Evolutionary conservation across 306 rosid species (phyloP).

Genomic region (Citrullus mucosospermus): DNA sequence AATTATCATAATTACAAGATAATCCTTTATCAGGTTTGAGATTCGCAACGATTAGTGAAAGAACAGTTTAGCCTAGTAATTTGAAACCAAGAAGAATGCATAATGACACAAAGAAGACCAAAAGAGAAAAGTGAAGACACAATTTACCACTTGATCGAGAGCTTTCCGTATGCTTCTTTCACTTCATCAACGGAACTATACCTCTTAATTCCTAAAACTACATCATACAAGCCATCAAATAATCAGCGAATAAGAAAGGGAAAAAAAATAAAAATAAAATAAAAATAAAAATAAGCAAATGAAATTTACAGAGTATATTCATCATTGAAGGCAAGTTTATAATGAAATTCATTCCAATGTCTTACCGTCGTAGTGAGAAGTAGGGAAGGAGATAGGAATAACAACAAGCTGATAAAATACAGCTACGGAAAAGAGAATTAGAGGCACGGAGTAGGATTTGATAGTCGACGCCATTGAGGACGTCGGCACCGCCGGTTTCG

Average conservation of each 20-base stretch:
- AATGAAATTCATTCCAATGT: not conserved
- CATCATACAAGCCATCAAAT: not conserved
- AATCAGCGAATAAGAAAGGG: not conserved
- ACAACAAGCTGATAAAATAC: slow-evolving; percentile 61
- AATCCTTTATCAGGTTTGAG: not conserved
- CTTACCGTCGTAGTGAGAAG: slow-evolving; percentile 73
- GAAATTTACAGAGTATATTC: not conserved
- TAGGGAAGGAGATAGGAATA: slow-evolving; percentile 69
- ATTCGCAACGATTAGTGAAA: not conserved
- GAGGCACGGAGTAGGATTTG: slow-evolving; percentile 67
- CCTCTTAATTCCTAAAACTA: slow-evolving; percentile 38
- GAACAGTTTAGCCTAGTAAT: not conserved
- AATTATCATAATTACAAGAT: not conserved
- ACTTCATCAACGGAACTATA: slow-evolving; percentile 53
- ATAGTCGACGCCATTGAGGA: slow-evolving; percentile 32
- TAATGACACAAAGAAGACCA: not conserved
- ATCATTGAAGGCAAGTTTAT: not conserved
- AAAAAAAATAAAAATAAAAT: no score
- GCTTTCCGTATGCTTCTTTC: slow-evolving; percentile 37
- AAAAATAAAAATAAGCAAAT: not conserved
- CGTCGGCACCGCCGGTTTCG: slow-evolving; percentile 6
- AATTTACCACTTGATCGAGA: slow-evolving; percentile 17
- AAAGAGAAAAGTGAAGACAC: not conserved
- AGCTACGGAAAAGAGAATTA: slow-evolving; percentile 47
- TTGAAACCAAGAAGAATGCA: not conserved